Evolutionary conservation across 2,329 filamentous ascomycete species (phyloP), one percentile per base, ranked within the genome.

Genomic region (Ceratocystis cacaofunesta): DNA sequence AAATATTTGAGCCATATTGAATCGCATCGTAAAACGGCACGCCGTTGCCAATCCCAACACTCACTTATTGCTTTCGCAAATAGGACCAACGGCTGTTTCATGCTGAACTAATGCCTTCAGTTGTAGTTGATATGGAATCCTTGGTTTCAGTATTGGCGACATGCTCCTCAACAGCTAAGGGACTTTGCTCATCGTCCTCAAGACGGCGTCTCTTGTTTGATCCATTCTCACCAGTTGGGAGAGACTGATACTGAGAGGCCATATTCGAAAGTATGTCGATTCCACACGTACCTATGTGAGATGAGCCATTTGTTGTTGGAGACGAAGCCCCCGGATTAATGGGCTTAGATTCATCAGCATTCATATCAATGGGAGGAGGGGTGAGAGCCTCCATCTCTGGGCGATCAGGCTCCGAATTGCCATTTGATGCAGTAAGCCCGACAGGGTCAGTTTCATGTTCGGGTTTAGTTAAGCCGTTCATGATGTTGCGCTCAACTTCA

Each of bases 401-500:
- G 43, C 90, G 85, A 68, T 85, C 84, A 12, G 84, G 83, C 69
- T 90, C 88, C 30, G 48, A 52, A n/a, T 43, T 48, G 8, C 61
- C 55, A 48, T 60, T 63, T 10, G 60, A 44, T 17, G 50, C 44
- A 46, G 22, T 36, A n/a, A 44, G 43, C 17, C 48, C 28, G 32
- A 46, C n/a, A 15, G 41, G 50, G 30, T 43, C 30, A 12, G 32
- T 17, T 17, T 25, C 52, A 28, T 82, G 80, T 64, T 78, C 78
- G 7, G 85, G 81, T 1, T 83, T 82, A 15, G 85, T 84, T 25
- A 96, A 81, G 7, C 89, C 90, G 63, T 88, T 85, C 82, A 99
- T 90, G 70, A 99, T 97, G 61, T 85, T 87, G 69, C 92, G 85
- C 74, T 99, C 94, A 6, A 99, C 91, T 61, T 94, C 88, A 63